These are phyloP conservation scores for Aspergillus quadricinctus DNA, from an alignment of 2,329 filamentous ascomycete genomes.

Conservation along the genomic window DNA sequence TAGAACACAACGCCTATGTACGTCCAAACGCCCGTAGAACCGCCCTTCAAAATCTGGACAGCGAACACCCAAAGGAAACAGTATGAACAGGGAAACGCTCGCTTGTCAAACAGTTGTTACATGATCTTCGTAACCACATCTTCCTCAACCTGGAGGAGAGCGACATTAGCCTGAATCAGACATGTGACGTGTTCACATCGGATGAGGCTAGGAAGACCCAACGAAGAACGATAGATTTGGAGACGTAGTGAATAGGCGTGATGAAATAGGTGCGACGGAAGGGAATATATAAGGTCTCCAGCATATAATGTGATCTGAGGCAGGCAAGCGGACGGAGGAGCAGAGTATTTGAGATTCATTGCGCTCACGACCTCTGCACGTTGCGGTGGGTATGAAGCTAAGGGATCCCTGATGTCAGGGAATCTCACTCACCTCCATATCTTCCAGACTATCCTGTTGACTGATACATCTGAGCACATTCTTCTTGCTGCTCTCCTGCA, in stretches of 20 bases:
- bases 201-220: not conserved
- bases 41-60: constrained; percentile 12
- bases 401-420: not conserved
- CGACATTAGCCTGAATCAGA: constrained; percentile 36
- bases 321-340: constrained; percentile 1
- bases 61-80: constrained; percentile 10
- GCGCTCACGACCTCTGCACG: not conserved
- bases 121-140: constrained; percentile 82
- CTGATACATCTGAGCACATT: constrained; percentile 94
- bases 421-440: constrained; percentile 84
- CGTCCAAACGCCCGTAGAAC: constrained; percentile 21
- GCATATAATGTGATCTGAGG: not conserved
- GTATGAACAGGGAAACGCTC: constrained; percentile 20
- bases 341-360: not conserved
- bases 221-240: not conserved
- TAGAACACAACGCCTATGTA: constrained; percentile 28
- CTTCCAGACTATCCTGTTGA: constrained; percentile 94
- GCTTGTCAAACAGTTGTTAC: constrained; percentile 46
- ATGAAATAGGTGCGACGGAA: not conserved
- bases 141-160: constrained; percentile 69
- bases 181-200: not conserved
- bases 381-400: not conserved
- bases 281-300: not conserved
- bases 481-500: constrained; percentile 99
- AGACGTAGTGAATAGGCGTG: not conserved